These are phyloP conservation scores for Pichia eremophila DNA, from an alignment of 805 yeast genomes.

Conservation along the genomic window DNA sequence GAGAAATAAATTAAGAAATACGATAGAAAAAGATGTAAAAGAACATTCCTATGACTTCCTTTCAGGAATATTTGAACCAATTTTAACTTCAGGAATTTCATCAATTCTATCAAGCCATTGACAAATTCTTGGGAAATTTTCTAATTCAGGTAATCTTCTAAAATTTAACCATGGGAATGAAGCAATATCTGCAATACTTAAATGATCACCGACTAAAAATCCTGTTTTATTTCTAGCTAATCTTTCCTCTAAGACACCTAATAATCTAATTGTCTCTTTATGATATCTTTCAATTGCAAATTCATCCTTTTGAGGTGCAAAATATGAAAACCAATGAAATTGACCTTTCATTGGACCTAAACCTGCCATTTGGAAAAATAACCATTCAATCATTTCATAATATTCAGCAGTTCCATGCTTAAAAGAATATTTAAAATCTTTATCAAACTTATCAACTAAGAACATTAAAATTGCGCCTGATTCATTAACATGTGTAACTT, in stretches of 20 bases:
- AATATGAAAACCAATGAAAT: conserved; percentile 36
- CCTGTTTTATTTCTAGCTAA: conserved; percentile 39
- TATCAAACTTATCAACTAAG: conserved; percentile 52
- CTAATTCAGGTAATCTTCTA: conserved; percentile 10
- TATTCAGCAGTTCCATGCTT: conserved; percentile 32
- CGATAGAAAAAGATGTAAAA: no score
- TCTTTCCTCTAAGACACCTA: conserved; percentile 44
- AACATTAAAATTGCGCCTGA: conserved; percentile 55
- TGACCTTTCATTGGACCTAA: conserved; percentile 60
- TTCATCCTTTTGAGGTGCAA: conserved; percentile 42
- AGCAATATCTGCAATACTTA: conserved; percentile 51
- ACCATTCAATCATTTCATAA: conserved; percentile 45
- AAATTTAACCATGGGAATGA: conserved; percentile 37
- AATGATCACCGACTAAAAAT: conserved; percentile 50
- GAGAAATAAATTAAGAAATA: no score
- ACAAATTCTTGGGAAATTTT: conserved; percentile 30
- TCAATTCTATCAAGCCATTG: conserved; percentile 32
- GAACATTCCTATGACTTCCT: no score
- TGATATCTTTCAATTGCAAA: conserved; percentile 45
- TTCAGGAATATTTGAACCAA: conserved; percentile 20
- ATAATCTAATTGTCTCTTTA: conserved; percentile 43
- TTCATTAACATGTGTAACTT: conserved; percentile 40
- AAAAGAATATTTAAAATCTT: conserved; percentile 37
- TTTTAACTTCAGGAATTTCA: conserved; percentile 26
- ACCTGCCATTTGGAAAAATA: conserved; percentile 49